phyloP scores from a whole-genome alignment of 495 filamentous ascomycete species.

The Xanthoparmelia taractica region DNA sequence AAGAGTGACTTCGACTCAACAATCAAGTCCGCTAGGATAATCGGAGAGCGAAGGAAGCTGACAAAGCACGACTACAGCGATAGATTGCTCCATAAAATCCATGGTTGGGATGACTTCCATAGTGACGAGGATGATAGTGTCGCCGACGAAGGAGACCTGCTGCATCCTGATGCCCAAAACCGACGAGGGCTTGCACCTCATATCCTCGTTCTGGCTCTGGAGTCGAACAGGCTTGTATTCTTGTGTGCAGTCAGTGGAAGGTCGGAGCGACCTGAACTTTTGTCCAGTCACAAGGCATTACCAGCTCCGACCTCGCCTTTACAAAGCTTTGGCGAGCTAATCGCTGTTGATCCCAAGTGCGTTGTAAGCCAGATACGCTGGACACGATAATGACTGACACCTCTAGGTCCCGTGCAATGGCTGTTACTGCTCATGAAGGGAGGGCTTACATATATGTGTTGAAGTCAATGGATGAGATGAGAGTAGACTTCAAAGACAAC shows the following conservation, averaged over 20 bases:
- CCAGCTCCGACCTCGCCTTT: conserved; percentile 47
- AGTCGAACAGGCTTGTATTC: conserved; percentile 61
- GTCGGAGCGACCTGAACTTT: conserved; percentile 47
- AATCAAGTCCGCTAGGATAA: conserved; percentile 38
- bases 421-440: conserved; percentile 52
- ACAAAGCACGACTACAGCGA: conserved; percentile 26
- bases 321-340: conserved; percentile 61
- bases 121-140: neutral
- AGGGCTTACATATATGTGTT: conserved; percentile 57
- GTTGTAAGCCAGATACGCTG: conserved; percentile 12
- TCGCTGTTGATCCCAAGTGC: conserved; percentile 74
- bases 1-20: conserved; percentile 69
- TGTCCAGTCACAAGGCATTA: conserved; percentile 49
- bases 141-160: neutral
- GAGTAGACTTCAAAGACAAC: conserved; percentile 20
- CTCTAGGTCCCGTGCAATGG: conserved; percentile 54
- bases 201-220: conserved; percentile 63
- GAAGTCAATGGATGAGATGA: conserved; percentile 42
- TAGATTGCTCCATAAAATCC: neutral
- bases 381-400: conserved; percentile 18
- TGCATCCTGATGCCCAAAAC: neutral
- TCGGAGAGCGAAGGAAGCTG: conserved; percentile 27
- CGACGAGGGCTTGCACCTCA: conserved; percentile 56
- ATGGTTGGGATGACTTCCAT: too few relatives aligned
- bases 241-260: conserved; percentile 49